These are phyloP conservation scores for Acacia pycnantha DNA, from an alignment of 331 rosid genomes.

Conservation along the genomic window DNA sequence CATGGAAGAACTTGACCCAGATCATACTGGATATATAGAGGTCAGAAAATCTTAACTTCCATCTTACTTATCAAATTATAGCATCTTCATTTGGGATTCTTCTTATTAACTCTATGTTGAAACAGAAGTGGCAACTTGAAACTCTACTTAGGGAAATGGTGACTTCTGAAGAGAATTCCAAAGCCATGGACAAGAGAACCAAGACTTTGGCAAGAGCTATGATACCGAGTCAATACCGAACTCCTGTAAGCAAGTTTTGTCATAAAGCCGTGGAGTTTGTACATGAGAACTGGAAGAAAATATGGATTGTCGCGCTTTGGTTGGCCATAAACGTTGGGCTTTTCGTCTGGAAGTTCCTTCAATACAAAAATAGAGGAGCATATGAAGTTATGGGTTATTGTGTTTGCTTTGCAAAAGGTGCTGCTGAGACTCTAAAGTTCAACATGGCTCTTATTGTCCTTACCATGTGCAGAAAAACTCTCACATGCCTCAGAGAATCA, in stretches of 20 bases:
- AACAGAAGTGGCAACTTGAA: conserved; percentile 88
- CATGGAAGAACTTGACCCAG: conserved; percentile 95
- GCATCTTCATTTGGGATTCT: neutral
- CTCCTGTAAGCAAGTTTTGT: conserved; percentile 42
- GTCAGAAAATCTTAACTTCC: conserved; percentile 35
- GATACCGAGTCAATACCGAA: conserved; percentile 62
- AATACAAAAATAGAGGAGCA: conserved; percentile 49
- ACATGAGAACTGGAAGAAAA: conserved; percentile 57
- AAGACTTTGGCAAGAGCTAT: conserved; percentile 45
- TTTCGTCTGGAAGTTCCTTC: conserved; percentile 59
- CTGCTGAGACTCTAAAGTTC: conserved; percentile 92
- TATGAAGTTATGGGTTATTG: conserved; percentile 78
- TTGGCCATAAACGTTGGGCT: conserved; percentile 54
- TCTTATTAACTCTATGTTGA: neutral
- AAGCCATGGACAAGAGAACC: conserved; percentile 23
- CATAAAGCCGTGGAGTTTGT: conserved; percentile 34
- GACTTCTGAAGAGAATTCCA: conserved; percentile 42
- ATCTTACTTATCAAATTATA: too few relatives aligned
- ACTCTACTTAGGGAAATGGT: conserved; percentile 65
- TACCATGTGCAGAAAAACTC: conserved; percentile 82
- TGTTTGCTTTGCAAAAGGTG: conserved; percentile 81
- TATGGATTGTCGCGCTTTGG: conserved; percentile 75
- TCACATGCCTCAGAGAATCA: conserved; percentile 61
- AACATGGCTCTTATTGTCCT: conserved; percentile 92
- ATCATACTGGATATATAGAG: conserved; percentile 79